Conservation (phyloP, 805 yeast genomes). For the Monosporozyma yasuniensis region DNA sequence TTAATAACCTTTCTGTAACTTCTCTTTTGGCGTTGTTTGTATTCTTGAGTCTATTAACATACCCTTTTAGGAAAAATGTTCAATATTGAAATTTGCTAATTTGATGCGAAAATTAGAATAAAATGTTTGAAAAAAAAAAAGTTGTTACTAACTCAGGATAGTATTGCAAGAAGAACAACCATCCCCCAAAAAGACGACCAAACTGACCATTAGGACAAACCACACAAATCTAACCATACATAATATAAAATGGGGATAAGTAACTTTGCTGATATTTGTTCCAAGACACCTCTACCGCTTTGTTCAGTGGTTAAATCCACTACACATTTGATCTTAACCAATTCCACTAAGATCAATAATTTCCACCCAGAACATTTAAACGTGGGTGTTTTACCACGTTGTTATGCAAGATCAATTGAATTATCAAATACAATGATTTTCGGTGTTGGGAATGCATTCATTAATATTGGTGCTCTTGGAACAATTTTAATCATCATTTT, state of each 20-base stretch:
- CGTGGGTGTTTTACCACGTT: conserved; percentile 61
- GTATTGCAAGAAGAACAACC: too few relatives aligned
- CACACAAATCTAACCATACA: too few relatives aligned
- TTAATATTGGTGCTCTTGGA: conserved; percentile 65
- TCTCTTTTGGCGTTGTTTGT: background rate
- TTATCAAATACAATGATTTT: conserved; percentile 87
- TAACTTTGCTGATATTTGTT: conserved; percentile 41
- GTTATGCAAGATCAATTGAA: conserved; percentile 81
- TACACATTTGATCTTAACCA: conserved; percentile 22
- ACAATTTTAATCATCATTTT: conserved; percentile 62
- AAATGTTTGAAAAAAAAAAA: too few relatives aligned
- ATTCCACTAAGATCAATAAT: conserved; percentile 16
- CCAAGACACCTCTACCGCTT: conserved; percentile 62
- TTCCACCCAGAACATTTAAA: conserved; percentile 27
- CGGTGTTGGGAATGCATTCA: conserved; percentile 79
- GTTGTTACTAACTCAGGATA: too few relatives aligned
- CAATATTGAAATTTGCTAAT: too few relatives aligned
- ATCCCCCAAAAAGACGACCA: background rate
- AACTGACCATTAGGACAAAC: too few relatives aligned
- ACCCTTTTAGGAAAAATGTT: background rate
- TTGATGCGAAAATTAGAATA: too few relatives aligned
- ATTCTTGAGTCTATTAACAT: background rate
- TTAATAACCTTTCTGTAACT: too few relatives aligned
- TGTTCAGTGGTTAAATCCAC: conserved; percentile 65
- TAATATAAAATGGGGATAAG: conserved; percentile 24